phyloP scores from a whole-genome alignment of 2,329 filamentous ascomycete genomes.

The Trichoderma asperellum region DNA sequence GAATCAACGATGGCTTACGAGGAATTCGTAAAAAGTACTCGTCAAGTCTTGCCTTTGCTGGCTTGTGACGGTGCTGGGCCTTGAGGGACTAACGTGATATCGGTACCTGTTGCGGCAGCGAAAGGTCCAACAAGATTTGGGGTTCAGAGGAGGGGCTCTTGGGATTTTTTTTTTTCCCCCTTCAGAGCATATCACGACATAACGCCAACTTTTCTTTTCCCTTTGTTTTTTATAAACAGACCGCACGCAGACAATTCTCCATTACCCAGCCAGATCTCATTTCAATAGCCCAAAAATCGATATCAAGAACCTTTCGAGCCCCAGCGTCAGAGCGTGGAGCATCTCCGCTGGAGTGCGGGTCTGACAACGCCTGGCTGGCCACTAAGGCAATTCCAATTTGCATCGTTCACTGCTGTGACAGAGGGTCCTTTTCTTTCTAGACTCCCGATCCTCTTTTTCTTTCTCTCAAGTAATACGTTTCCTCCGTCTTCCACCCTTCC shows the following conservation, averaged over 20 bases:
- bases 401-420: constrained; percentile 23
- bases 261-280: not conserved
- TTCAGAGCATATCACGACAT: not conserved
- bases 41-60: not conserved
- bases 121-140: not conserved
- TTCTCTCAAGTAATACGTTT: constrained; percentile 11
- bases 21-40: not conserved
- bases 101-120: not conserved
- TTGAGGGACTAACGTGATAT: not conserved
- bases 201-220: not conserved
- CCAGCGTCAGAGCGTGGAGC: constrained; percentile 14
- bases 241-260: not conserved
- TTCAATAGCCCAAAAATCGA: constrained; percentile 3
- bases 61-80: constrained; percentile 1
- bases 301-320: constrained; percentile 2
- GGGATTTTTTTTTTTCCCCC: not conserved
- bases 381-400: constrained; percentile 32
- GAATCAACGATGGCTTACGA: not conserved
- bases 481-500: constrained; percentile 29
- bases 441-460: not conserved
- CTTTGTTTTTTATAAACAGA: not conserved
- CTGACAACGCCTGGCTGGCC: constrained; percentile 24
- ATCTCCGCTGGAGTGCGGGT: constrained; percentile 24
- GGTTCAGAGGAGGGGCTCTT: not conserved
- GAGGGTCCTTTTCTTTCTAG: constrained; percentile 9